Conservation (phyloP, 2,329 filamentous ascomycete genomes). For the Cladosporium cucumerinum region DNA sequence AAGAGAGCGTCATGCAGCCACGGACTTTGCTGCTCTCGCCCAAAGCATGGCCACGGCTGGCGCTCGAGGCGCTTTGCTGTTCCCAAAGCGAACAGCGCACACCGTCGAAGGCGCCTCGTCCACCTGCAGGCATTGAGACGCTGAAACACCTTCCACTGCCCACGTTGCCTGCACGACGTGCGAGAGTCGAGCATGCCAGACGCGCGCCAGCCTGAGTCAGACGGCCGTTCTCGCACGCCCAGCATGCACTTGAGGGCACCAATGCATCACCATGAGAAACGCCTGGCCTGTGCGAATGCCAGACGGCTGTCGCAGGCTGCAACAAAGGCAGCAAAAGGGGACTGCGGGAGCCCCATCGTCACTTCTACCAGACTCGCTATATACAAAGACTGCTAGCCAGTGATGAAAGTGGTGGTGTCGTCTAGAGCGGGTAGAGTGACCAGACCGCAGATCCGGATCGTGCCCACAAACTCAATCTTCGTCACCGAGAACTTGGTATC, state of each 20-base stretch:
- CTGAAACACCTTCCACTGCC: conserved; percentile 8
- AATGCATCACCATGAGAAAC: conserved; percentile 7
- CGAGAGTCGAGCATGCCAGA: background rate
- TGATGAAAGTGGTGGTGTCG: background rate
- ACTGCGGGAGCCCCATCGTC: background rate
- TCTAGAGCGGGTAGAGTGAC: background rate
- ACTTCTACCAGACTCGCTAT: background rate
- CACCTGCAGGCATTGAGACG: conserved; percentile 7
- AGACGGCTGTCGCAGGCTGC: background rate
- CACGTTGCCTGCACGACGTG: conserved; percentile 16
- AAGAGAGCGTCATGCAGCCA: conserved; percentile 12
- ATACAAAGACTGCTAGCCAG: background rate
- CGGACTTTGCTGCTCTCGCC: conserved; percentile 1
- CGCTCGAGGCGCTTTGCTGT: background rate
- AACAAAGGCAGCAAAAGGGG: background rate
- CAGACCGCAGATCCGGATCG: conserved; percentile 1
- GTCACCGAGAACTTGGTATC: background rate
- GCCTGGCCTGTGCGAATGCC: background rate
- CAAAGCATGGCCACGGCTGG: background rate
- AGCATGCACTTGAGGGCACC: background rate
- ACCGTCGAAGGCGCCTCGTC: background rate
- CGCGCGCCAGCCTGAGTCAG: conserved; percentile 11
- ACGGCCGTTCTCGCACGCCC: background rate
- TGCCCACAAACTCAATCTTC: conserved; percentile 4
- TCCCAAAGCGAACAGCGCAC: background rate